A percentile compares a stretch with the other conserved stretches of the same genome.
These are phyloP conservation scores for Setomelanomma holmii DNA, from an alignment of 2,329 filamentous ascomycete species.

Conservation along the genomic window DNA sequence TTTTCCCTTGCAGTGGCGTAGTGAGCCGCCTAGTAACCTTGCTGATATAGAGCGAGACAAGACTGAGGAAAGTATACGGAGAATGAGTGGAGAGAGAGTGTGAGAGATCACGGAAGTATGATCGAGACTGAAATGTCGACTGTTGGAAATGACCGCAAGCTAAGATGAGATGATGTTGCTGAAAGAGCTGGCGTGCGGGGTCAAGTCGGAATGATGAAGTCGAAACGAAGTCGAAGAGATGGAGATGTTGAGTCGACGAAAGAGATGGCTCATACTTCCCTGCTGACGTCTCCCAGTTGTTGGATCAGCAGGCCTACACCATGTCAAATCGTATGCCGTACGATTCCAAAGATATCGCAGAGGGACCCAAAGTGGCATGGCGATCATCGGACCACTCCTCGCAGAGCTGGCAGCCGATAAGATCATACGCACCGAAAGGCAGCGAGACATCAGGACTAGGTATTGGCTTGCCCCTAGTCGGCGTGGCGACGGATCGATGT, in stretches of 20 bases:
- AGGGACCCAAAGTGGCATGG: background rate
- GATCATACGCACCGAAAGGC: background rate
- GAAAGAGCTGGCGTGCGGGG: background rate
- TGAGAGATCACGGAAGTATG: constrained; percentile 11
- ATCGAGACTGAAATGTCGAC: constrained; percentile 1
- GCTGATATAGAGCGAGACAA: constrained; percentile 10
- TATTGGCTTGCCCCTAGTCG: constrained; percentile 1
- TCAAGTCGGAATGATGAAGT: background rate
- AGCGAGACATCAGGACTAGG: constrained; percentile 3
- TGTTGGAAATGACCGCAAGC: background rate
- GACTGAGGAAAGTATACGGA: background rate
- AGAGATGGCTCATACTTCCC: constrained; percentile 13
- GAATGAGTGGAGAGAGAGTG: background rate
- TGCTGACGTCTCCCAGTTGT: constrained; percentile 3
- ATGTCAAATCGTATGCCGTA: constrained; percentile 6
- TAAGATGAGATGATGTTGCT: background rate
- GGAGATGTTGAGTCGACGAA: constrained; percentile 1
- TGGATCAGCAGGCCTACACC: background rate
- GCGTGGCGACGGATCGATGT: background rate
- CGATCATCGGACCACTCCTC: background rate
- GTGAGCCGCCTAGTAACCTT: constrained; percentile 12
- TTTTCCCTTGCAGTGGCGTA: constrained; percentile 6
- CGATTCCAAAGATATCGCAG: constrained; percentile 10
- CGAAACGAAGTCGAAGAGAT: background rate
- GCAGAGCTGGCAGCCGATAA: background rate